phyloP scores from a whole-genome alignment of 1,284 basidiomycete species.

The Volvariella volvacea region DNA sequence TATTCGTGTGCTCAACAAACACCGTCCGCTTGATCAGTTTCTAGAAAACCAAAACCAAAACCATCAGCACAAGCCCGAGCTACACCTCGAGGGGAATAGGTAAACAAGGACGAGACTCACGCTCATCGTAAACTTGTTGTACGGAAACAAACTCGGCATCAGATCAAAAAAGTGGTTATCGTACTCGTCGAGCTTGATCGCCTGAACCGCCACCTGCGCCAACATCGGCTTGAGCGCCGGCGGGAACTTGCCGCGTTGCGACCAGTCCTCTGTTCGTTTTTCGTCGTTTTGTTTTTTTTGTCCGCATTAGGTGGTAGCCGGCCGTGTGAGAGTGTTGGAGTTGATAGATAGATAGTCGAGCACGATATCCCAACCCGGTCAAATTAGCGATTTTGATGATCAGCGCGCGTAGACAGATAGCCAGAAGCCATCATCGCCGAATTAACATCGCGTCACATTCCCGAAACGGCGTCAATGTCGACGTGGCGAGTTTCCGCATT shows the following conservation, averaged over 20 bases:
- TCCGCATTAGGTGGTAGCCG: no score
- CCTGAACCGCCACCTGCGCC: slow-evolving; percentile 66
- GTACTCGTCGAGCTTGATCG: slow-evolving; percentile 81
- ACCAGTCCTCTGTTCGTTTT: slow-evolving; percentile 60
- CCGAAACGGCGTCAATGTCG: no score
- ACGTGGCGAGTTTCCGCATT: no score
- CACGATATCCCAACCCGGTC: no score
- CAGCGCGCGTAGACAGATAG: no score
- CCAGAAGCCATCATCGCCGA: no score
- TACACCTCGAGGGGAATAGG: not conserved
- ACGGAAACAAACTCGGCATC: slow-evolving; percentile 85
- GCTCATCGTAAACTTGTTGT: slow-evolving; percentile 88
- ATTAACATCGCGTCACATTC: no score
- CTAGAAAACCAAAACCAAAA: slow-evolving; percentile 25
- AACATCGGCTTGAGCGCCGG: slow-evolving; percentile 72
- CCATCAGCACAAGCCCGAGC: not conserved
- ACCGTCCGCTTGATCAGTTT: slow-evolving; percentile 81
- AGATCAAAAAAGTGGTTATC: slow-evolving; percentile 88
- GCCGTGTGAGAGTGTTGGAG: no score
- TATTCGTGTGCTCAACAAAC: slow-evolving; percentile 58
- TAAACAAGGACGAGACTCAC: slow-evolving; percentile 27
- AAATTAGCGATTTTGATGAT: not conserved
- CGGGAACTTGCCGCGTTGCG: slow-evolving; percentile 84
- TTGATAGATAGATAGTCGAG: no score
- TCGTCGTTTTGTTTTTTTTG: no score